Base-by-base conservation (phyloP, 2,329 filamentous ascomycete species). In the Camillea tinctor region DNA sequence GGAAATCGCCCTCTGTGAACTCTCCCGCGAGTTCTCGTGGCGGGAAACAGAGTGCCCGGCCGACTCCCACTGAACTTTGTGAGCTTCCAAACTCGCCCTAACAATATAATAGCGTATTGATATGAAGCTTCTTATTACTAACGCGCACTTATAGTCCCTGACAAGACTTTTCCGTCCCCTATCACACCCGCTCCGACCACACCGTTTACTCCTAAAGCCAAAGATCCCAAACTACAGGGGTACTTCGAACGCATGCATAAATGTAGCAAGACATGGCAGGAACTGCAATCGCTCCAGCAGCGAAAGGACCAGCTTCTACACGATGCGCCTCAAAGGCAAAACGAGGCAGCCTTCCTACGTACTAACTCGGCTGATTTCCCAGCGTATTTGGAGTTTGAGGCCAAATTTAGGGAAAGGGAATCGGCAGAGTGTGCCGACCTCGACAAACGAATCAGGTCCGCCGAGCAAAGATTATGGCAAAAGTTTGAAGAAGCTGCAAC, bases 201-300 rank as follows among this genome's bases (percentile, higher is more conserved):
- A 2, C 23, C 54, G 23, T 50, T 9, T 24, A 55, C 63, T 13
- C 66, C 68, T 5, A 68, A 65, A 49, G 61, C 65, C 20, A 67
- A 65, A 50, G 64, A 72, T 51, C 63, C 67, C 17, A 60, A 61
- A n/a, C 50, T 69, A 4, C 69, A 73, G 60, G 61, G 59, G 40
- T 20, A 66, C 3, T 11, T 50, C 20, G 54, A 50, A 36, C 15
- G 19, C 21, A 15, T 36, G 6, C 61, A 44, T 52, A 60, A 60
- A 22, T 61, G 58, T 44, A 54, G 44, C 20, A 63, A 68, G 22
- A 49, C 23, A 15, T 50, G 36, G 3, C 57, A 63, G 40, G 59
- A 65, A 22, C 60, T 58, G 30, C 56, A 53, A 8, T n/a, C 57
- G 9, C 52, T 65, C 15, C 58, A 55, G 26, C 19, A 59, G 6